A percentile compares a stretch with the other conserved stretches of the same genome.
Conservation (phyloP, 2,329 filamentous ascomycete genomes). For the Phialophora tarda region DNA sequence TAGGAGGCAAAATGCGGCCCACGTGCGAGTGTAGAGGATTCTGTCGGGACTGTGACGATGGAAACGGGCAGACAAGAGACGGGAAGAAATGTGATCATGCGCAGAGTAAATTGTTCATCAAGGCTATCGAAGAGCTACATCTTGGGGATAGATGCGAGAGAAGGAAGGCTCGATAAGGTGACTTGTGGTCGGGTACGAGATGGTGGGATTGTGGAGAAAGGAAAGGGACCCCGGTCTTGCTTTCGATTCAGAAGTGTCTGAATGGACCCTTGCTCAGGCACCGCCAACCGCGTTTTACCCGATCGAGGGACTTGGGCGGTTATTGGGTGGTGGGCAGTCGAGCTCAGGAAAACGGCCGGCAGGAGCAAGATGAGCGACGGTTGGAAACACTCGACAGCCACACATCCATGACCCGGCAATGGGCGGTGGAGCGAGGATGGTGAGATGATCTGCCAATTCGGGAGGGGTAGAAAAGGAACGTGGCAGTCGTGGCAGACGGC, state of each 20-base stretch:
- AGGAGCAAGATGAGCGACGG: conserved; percentile 12
- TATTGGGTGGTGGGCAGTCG: conserved; percentile 29
- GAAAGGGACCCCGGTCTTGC: conserved; percentile 20
- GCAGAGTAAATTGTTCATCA: neutral
- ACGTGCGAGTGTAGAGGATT: neutral
- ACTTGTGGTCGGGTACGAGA: conserved; percentile 3
- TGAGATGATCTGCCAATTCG: conserved; percentile 8
- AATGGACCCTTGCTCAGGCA: conserved; percentile 21
- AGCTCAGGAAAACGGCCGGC: conserved; percentile 18
- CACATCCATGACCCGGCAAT: neutral
- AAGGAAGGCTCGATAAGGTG: conserved; percentile 9
- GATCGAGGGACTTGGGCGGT: conserved; percentile 25
- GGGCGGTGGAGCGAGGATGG: neutral
- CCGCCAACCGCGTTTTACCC: conserved; percentile 24
- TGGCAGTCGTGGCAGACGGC: conserved; percentile 11
- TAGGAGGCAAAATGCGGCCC: conserved; percentile 7
- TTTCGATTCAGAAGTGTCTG: conserved; percentile 12
- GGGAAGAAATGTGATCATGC: conserved; percentile 18
- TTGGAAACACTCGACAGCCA: conserved; percentile 8
- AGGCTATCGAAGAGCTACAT: conserved; percentile 8
- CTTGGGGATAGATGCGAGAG: conserved; percentile 2
- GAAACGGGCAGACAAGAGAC: conserved; percentile 4
- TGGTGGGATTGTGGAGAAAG: conserved; percentile 13
- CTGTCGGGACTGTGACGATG: neutral
- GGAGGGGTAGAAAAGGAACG: neutral